A percentile compares a stretch with the other conserved stretches of the same genome.
Conservation (phyloP, 148 eudicot species). For the Camellia sinensis region DNA sequence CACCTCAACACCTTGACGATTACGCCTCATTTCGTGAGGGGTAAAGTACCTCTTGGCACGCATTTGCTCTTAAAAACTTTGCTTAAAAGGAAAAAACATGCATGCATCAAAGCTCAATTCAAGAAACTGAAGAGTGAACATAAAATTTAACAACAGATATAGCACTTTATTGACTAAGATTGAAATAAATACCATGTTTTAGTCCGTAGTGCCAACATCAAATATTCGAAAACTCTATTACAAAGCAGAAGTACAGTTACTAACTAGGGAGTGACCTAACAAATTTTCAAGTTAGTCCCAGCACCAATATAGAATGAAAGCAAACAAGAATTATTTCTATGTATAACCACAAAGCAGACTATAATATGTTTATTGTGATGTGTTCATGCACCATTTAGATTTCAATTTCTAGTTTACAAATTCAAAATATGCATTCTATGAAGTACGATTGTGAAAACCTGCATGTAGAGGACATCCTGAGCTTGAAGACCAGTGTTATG, state of each 20-base stretch:
- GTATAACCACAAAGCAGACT: neutral
- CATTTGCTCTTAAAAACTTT: too few relatives aligned
- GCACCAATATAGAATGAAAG: too few relatives aligned
- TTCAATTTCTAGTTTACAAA: neutral
- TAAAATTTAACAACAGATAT: too few relatives aligned
- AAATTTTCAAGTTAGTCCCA: neutral
- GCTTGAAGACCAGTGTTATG: constrained; percentile 87
- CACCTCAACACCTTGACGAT: too few relatives aligned
- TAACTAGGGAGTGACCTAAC: neutral
- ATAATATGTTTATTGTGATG: neutral
- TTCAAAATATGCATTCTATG: neutral
- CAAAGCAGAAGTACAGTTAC: neutral
- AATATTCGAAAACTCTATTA: neutral
- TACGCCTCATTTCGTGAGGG: too few relatives aligned
- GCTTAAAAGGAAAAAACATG: too few relatives aligned
- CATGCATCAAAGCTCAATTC: too few relatives aligned
- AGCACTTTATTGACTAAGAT: too few relatives aligned
- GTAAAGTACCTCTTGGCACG: too few relatives aligned
- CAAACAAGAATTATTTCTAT: neutral
- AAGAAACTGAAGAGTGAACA: too few relatives aligned
- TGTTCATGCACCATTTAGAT: neutral
- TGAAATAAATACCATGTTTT: too few relatives aligned
- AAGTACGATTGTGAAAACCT: constrained; percentile 35
- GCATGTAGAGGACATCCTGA: constrained; percentile 66
- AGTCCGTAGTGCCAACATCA: neutral